phyloP scores from a whole-genome alignment of 2,329 filamentous ascomycete genomes.

The Zymoseptoria crescenta region DNA sequence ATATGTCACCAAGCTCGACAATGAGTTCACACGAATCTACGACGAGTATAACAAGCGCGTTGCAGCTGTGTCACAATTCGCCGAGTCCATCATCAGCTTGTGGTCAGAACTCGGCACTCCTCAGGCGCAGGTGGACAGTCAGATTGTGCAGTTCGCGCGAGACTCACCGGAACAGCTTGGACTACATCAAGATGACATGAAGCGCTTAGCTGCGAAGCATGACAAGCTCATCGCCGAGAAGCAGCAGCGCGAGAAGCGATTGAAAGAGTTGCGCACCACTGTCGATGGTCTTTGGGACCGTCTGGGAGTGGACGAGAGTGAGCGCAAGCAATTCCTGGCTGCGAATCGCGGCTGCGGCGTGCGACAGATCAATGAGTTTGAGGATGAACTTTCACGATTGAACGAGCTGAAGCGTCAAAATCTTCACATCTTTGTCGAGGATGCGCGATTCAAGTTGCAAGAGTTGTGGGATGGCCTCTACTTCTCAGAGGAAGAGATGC shows the following conservation, averaged over 20 bases:
- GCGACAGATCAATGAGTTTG: constrained; percentile 88
- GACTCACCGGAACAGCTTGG: constrained; percentile 91
- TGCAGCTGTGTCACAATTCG: constrained; percentile 62
- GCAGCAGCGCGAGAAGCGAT: constrained; percentile 66
- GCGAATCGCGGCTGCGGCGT: constrained; percentile 85
- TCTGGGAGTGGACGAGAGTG: constrained; percentile 71
- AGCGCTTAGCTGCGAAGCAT: constrained; percentile 61
- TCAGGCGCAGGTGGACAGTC: constrained; percentile 80
- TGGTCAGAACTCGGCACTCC: constrained; percentile 95
- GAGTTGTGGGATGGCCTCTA: constrained; percentile 92
- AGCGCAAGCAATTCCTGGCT: constrained; percentile 78
- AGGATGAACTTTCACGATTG: constrained; percentile 77
- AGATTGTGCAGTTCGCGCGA: constrained; percentile 81
- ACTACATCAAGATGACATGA: constrained; percentile 78
- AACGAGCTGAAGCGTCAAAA: constrained; percentile 95
- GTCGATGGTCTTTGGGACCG: constrained; percentile 90
- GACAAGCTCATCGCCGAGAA: constrained; percentile 87
- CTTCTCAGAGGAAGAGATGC: constrained; percentile 96
- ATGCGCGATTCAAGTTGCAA: constrained; percentile 81
- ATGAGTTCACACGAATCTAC: constrained; percentile 89
- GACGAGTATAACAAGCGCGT: constrained; percentile 89
- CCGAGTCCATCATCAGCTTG: constrained; percentile 81
- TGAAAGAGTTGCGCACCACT: constrained; percentile 65
- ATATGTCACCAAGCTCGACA: constrained; percentile 79
- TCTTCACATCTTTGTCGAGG: constrained; percentile 90